These are phyloP conservation scores for Nakazawaea pomicola DNA, from an alignment of 805 yeast species.

Conservation along the genomic window DNA sequence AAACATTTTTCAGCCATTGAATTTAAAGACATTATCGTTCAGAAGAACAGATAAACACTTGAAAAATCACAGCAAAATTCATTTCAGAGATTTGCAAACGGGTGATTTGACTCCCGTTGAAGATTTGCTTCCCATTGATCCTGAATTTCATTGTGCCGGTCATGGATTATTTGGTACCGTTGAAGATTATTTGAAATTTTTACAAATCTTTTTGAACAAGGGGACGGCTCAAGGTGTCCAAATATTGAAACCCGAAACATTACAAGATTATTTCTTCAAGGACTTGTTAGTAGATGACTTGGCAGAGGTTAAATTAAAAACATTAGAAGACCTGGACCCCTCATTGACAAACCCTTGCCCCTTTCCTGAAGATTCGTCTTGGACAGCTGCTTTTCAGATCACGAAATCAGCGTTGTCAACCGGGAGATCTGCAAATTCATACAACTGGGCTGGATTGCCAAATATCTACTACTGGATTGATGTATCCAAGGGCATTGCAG, in stretches of 20 bases:
- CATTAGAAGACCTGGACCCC: conserved; percentile 15
- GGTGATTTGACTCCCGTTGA: conserved; percentile 14
- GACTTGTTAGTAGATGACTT: conserved; percentile 27
- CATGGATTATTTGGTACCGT: conserved; percentile 38
- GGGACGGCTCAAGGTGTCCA: conserved; percentile 34
- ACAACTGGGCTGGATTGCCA: conserved; percentile 37
- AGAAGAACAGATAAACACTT: conserved; percentile 17
- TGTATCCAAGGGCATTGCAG: conserved; percentile 32
- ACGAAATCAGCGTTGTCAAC: conserved; percentile 25
- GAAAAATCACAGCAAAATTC: conserved; percentile 20
- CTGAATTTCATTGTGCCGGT: conserved; percentile 33
- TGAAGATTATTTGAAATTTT: conserved; percentile 32
- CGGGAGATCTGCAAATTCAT: conserved; percentile 31
- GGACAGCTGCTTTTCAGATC: conserved; percentile 27
- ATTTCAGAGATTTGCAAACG: conserved; percentile 16
- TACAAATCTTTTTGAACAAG: conserved; percentile 34
- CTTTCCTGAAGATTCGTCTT: conserved; percentile 23
- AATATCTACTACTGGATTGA: conserved; percentile 39
- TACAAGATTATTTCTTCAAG: conserved; percentile 24
- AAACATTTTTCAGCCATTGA: conserved; percentile 26
- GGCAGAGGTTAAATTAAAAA: conserved; percentile 18
- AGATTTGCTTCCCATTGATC: conserved; percentile 18
- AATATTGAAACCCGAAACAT: conserved; percentile 28
- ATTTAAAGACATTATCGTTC: conserved; percentile 23
- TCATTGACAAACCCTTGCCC: conserved; percentile 14